Evolutionary conservation across 2,329 filamentous ascomycete genomes (phyloP).

Genomic region (Davidsoniella eucalypti): DNA sequence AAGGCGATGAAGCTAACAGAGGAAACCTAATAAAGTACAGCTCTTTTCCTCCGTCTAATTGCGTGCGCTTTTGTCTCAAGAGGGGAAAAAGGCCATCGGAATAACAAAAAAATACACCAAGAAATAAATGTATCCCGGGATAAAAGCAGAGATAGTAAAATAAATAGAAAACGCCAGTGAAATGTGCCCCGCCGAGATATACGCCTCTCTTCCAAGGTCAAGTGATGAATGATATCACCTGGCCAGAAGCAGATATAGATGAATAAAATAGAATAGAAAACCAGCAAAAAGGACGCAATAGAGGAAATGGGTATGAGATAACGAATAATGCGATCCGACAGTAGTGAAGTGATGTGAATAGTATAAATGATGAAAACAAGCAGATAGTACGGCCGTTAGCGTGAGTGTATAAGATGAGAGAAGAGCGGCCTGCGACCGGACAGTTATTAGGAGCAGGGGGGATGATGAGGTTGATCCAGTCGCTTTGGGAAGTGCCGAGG

Average conservation of each 20-base stretch:
- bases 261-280: conserved; percentile 1
- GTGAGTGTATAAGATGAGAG: background rate
- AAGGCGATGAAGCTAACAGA: too few species aligned
- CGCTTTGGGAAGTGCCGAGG: too few species aligned
- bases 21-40: background rate
- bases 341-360: conserved; percentile 1
- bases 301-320: conserved; percentile 4
- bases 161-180: conserved; percentile 3
- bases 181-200: background rate
- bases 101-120: background rate
- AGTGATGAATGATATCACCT: background rate
- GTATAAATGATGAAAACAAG: background rate
- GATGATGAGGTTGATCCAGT: too few species aligned
- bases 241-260: background rate
- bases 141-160: conserved; percentile 2
- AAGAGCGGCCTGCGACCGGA: too few species aligned
- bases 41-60: background rate
- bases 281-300: conserved; percentile 1
- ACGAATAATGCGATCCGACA: background rate
- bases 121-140: background rate
- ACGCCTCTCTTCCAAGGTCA: conserved; percentile 1
- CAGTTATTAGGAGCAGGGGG: too few species aligned
- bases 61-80: background rate
- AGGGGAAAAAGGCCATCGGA: conserved; percentile 1
- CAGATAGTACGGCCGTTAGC: conserved; percentile 4